Base-by-base conservation (phyloP, 2,329 filamentous ascomycete genomes). In the Botryotinia convoluta region DNA sequence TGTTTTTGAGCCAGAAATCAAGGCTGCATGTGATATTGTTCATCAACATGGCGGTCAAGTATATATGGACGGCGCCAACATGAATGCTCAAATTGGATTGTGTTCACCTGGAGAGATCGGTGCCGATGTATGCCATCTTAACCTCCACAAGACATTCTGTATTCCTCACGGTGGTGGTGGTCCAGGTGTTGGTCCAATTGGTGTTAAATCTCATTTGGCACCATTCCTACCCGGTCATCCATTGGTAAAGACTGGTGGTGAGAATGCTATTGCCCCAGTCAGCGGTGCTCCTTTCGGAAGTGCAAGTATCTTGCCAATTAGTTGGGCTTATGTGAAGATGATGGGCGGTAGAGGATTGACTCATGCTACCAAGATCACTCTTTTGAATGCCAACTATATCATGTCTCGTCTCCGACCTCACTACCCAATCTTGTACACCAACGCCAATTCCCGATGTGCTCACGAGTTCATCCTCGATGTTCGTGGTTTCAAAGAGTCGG, bases 41-140 rank as follows among this genome's bases (percentile, higher is more conserved):
- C 95, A 98, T 84, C 83, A 92, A 76, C 86, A 97, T 80, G 95
- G 95, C 70, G 95, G 95, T 16, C 93, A 97, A 81, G 95, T 98
- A 26, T 98, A 98, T 86, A 98, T 98, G 95, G 95, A 98, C 81
- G 95, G 95, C 65, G 95, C 95, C 77, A 98, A 98, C 85, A 96
- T 98, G 94, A 98, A 98, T 81, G 95, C 95, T 29, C 95, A 98
- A 83, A 98, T 98, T 76, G 95, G 95, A 20, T 88, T 98, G 18
- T 97, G 94, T 85, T 97, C 94, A 0, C 95, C 95, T 2, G 95
- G 95, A 57, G 94, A 97, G 82, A 97, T 98, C 77, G 95, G 95
- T 32, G 95, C 95, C 44, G 95, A 98, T 81, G 95, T 98, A 57
- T 98, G 95, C 87, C 95, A 98, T 85, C 87, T 98, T 74, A 98